Conservation (phyloP, 176 grass and related monocot species). For the Eragrostis nindensis region DNA sequence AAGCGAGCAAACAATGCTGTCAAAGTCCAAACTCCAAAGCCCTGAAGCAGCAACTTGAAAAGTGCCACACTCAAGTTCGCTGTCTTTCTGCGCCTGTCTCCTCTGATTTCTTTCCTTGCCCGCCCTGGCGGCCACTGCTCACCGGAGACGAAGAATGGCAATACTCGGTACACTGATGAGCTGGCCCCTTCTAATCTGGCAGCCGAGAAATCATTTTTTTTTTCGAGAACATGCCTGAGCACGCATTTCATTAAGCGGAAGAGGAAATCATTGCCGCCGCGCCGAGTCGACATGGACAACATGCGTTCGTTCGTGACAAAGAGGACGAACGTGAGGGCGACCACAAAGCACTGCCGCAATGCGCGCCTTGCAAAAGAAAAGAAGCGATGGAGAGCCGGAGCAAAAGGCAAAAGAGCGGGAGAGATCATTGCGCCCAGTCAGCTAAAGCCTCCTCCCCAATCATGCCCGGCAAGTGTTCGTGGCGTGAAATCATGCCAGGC, state of each 20-base stretch:
- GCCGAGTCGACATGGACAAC: not conserved
- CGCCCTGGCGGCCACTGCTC: not conserved
- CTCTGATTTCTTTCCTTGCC: constrained; percentile 3
- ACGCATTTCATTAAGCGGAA: too few species aligned
- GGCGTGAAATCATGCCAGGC: constrained; percentile 21
- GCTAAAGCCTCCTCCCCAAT: not conserved
- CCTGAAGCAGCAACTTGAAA: not conserved
- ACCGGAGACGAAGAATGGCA: not conserved
- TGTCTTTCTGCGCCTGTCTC: not conserved
- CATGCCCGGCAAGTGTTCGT: constrained; percentile 28
- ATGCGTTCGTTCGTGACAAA: not conserved
- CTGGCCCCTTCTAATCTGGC: constrained; percentile 1
- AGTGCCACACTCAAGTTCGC: not conserved
- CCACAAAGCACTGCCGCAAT: not conserved
- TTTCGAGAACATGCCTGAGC: too few species aligned
- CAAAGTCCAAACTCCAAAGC: not conserved
- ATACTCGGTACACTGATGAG: not conserved
- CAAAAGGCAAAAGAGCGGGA: not conserved
- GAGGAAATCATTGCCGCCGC: not conserved
- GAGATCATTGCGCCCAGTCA: constrained; percentile 16
- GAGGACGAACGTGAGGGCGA: not conserved
- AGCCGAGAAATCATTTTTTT: not conserved
- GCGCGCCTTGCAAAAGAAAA: not conserved
- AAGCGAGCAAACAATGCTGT: constrained; percentile 20
- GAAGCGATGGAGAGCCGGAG: not conserved